Conservation (phyloP, 805 yeast species). For the Spathaspora girioi region DNA sequence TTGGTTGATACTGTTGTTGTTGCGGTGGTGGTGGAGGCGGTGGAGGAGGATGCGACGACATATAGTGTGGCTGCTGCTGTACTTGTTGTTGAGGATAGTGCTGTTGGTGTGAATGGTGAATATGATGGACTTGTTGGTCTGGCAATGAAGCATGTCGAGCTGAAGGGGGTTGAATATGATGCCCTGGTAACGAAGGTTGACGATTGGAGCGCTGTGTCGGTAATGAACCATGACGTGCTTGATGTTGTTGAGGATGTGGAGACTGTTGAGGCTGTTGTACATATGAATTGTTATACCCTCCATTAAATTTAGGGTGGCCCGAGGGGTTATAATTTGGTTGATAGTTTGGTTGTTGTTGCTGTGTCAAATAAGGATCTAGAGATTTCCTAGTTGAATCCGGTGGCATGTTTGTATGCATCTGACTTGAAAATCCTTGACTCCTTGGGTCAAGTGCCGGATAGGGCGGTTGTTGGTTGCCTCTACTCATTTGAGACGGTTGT, state of each 20-base stretch:
- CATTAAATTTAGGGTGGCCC: background rate
- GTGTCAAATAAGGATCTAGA: background rate
- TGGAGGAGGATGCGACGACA: background rate
- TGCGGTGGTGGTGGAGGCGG: background rate
- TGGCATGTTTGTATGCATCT: background rate
- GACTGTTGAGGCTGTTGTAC: background rate
- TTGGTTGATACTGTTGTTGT: constrained; percentile 1
- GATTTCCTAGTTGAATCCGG: background rate
- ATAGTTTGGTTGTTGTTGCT: background rate
- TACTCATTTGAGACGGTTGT: constrained; percentile 2
- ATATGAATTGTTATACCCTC: background rate
- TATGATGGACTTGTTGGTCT: background rate
- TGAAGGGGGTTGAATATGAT: background rate
- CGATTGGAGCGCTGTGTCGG: background rate
- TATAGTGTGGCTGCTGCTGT: constrained; percentile 1
- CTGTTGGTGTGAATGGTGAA: background rate
- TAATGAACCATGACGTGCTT: background rate
- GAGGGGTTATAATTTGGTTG: background rate
- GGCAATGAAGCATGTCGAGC: background rate
- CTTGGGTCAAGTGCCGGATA: background rate
- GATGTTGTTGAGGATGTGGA: background rate
- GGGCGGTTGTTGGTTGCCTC: background rate
- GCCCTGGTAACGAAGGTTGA: background rate
- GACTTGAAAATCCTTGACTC: background rate
- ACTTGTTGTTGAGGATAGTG: constrained; percentile 1